Evolutionary conservation across 2,329 filamentous ascomycete genomes (phyloP).

Genomic region (Xylariaceae sp.): DNA sequence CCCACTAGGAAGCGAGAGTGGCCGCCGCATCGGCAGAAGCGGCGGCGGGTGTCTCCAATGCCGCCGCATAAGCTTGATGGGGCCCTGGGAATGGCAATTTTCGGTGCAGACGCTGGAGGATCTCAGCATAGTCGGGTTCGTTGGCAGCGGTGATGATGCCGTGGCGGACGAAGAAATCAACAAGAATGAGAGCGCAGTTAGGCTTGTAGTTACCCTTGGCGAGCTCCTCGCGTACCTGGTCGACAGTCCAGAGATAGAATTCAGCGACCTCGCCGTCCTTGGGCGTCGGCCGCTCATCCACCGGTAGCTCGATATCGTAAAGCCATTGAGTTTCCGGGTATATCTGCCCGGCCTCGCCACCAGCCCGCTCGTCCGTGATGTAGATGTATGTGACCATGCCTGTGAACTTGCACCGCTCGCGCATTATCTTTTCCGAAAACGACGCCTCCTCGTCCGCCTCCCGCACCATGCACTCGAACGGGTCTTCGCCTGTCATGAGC

Average conservation of each 20-base stretch:
- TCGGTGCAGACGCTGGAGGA: slow-evolving; percentile 77
- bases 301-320: slow-evolving; percentile 82
- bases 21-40: slow-evolving; percentile 24
- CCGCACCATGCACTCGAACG: slow-evolving; percentile 81
- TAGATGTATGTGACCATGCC: slow-evolving; percentile 87
- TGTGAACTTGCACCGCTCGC: slow-evolving; percentile 60
- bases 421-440: slow-evolving; percentile 73
- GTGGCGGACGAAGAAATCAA: slow-evolving; percentile 91
- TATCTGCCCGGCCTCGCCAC: slow-evolving; percentile 80
- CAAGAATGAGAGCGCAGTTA: slow-evolving; percentile 82
- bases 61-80: slow-evolving; percentile 46
- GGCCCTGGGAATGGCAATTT: slow-evolving; percentile 80
- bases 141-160: slow-evolving; percentile 80
- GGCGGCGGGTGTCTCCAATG: slow-evolving; percentile 9
- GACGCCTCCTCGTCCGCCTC: slow-evolving; percentile 91
- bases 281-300: slow-evolving; percentile 72
- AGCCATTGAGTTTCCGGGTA: slow-evolving; percentile 93
- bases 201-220: slow-evolving; percentile 83
- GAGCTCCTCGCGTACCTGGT: slow-evolving; percentile 76
- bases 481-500: slow-evolving; percentile 79
- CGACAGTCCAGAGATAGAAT: slow-evolving; percentile 78
- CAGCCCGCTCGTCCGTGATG: slow-evolving; percentile 75
- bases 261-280: slow-evolving; percentile 89
- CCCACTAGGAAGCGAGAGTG: slow-evolving; percentile 24
- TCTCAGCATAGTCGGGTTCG: slow-evolving; percentile 79